Base-by-base conservation (phyloP, 495 filamentous ascomycete genomes). In the Stereocaulon alpinum region DNA sequence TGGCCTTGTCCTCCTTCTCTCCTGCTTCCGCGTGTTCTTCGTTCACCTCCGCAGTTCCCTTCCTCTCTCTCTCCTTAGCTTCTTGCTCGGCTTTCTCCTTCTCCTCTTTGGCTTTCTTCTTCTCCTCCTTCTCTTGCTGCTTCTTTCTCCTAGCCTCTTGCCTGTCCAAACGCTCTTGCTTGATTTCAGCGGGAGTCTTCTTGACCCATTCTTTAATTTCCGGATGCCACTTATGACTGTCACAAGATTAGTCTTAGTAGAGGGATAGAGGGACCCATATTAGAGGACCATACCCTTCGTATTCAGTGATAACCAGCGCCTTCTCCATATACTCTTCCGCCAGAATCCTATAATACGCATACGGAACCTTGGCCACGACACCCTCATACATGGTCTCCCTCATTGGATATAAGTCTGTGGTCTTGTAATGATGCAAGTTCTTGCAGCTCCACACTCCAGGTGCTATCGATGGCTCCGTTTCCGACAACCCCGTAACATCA, bases 371-470 rank as follows among this genome's bases (percentile, higher is more conserved):
- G 50, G 79, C 81, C 14, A 71, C 64, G 0, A 80, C 76, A 7
- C 82, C 83, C 64, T 88, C 83, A 58, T 82, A 88, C 6, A 72
- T 73, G 2, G 78, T 82, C 60, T 76, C 73, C 24, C 81, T 73
- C 67, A 82, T 64, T 1, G 80, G 80, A 64, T 76, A 82, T 0
- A 82, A 68, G 58, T 82, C 78, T 6, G 63, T 64, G 17, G 71
- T 73, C n/a, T 67, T 67, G 55, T 93, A 95, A 12, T 75, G 73
- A 69, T 95, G 89, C 66, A 78, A 79, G 63, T 93, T 91, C 76
- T 93, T 93, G 69, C 88, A 92, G 64, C 80, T 82, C 84, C 84
- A 87, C n/a, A 86, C 71, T 3, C 84, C 83, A 2, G 86, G 86
- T 29, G 63, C 37, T 4, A 67, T 66, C 14, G 76, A 71, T 10